phyloP scores from a whole-genome alignment of 1,284 basidiomycete genomes.

The Pseudomicrostroma phylloplanum region DNA sequence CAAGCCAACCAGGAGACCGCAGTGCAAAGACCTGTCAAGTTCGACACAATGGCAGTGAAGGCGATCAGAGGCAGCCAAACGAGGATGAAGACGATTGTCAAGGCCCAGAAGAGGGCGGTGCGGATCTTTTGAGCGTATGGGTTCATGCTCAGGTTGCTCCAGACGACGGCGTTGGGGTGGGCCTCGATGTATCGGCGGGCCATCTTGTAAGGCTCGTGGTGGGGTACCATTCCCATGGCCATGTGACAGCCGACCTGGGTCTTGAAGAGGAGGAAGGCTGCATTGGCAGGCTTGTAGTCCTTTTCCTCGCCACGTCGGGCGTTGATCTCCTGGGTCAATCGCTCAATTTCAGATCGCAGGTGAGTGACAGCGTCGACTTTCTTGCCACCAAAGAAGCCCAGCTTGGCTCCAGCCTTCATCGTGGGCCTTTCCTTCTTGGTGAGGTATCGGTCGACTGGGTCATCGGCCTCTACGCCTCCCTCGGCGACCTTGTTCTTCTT shows the following conservation, averaged over 20 bases:
- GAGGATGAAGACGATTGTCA: constrained; percentile 61
- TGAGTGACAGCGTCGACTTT: constrained; percentile 80
- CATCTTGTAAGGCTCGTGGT: constrained; percentile 45
- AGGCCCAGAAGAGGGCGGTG: constrained; percentile 54
- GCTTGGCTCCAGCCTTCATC: constrained; percentile 62
- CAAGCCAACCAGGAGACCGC: constrained; percentile 69
- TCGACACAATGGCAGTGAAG: constrained; percentile 78
- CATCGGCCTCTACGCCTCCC: constrained; percentile 19
- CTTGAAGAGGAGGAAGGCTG: constrained; percentile 82
- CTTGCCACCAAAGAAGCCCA: constrained; percentile 61
- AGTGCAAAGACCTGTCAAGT: constrained; percentile 66
- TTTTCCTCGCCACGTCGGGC: constrained; percentile 57
- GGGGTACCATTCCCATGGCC: constrained; percentile 27
- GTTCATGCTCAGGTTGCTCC: constrained; percentile 78
- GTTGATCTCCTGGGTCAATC: constrained; percentile 56
- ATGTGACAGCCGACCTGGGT: constrained; percentile 66
- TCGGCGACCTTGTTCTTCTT: constrained; percentile 46
- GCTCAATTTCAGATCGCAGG: constrained; percentile 61
- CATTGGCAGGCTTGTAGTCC: constrained; percentile 57
- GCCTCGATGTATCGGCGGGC: constrained; percentile 33
- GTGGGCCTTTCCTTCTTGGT: constrained; percentile 60
- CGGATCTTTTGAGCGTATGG: constrained; percentile 74
- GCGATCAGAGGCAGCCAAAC: constrained; percentile 58
- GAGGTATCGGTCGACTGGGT: constrained; percentile 39
- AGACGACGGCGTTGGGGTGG: constrained; percentile 67